These are phyloP conservation scores for Cryptosporidium canis DNA, from an alignment of 169 alveolate genomes.

Conservation along the genomic window DNA sequence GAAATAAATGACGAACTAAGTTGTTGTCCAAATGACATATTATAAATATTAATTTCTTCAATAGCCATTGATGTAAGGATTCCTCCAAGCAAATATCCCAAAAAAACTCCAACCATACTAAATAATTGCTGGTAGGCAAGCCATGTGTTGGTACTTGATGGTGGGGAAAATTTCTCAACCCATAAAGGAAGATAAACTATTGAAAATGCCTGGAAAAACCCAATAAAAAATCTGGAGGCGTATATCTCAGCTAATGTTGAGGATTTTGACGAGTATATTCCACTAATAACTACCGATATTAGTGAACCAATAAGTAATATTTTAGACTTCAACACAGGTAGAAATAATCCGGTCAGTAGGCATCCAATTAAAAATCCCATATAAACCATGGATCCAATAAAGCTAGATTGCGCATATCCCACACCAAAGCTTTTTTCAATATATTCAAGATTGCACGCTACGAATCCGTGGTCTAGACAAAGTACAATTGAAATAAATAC, in stretches of 20 bases:
- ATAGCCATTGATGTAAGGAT: slow-evolving; percentile 44
- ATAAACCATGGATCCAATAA: slow-evolving; percentile 65
- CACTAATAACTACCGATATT: neutral
- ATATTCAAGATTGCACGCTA: slow-evolving; percentile 42
- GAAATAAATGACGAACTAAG: slow-evolving; percentile 5
- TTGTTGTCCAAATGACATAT: slow-evolving; percentile 12
- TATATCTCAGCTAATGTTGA: slow-evolving; percentile 16
- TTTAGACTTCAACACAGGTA: slow-evolving; percentile 56
- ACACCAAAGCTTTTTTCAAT: slow-evolving; percentile 59
- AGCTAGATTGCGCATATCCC: slow-evolving; percentile 69
- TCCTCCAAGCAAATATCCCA: slow-evolving; percentile 64
- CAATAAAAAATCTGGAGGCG: slow-evolving; percentile 68
- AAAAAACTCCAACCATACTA: slow-evolving; percentile 60
- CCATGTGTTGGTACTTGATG: slow-evolving; percentile 37
- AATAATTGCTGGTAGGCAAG: slow-evolving; percentile 64
- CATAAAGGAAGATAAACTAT: slow-evolving; percentile 60
- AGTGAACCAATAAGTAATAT: slow-evolving; percentile 22
- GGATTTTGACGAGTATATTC: slow-evolving; percentile 47
- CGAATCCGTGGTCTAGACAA: slow-evolving; percentile 68
- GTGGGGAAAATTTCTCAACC: slow-evolving; percentile 63
- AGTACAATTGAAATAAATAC: slow-evolving; percentile 26
- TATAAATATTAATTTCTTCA: slow-evolving; percentile 24
- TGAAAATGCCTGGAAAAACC: slow-evolving; percentile 51
- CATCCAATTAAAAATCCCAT: slow-evolving; percentile 69
- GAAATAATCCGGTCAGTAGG: slow-evolving; percentile 41